Conservation (phyloP, 257 asterid species). For the Solanum verrucosum region DNA sequence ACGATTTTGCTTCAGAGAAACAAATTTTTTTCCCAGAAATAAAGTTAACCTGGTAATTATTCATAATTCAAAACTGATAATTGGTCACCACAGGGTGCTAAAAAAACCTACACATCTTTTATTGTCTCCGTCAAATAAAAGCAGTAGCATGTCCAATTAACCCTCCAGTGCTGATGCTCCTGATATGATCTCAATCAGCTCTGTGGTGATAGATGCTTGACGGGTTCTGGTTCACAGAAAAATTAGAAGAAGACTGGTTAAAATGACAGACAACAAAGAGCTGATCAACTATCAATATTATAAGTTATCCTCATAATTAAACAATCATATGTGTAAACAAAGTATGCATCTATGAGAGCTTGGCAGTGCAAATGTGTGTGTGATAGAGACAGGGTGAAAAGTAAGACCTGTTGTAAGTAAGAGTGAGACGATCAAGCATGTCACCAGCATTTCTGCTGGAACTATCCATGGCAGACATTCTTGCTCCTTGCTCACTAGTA, state of each 20-base stretch:
- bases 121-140: conserved; percentile 32
- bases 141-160: conserved; percentile 13
- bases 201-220: conserved; percentile 96
- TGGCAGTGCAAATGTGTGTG: neutral
- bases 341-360: neutral
- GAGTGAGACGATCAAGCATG: conserved; percentile 98
- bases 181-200: conserved; percentile 79
- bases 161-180: conserved; percentile 92
- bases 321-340: neutral
- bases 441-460: conserved; percentile 99
- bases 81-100: conserved; percentile 7
- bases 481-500: conserved; percentile 98
- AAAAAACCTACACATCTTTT: conserved; percentile 17
- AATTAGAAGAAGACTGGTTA: neutral
- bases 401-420: conserved; percentile 81
- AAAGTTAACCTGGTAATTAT: neutral
- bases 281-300: neutral
- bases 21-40: neutral
- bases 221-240: conserved; percentile 54
- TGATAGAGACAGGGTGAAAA: neutral
- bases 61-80: neutral
- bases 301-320: neutral
- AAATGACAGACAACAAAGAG: neutral
- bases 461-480: conserved; percentile 99
- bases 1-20: neutral